Evolutionary conservation across 2,329 filamentous ascomycete species (phyloP).

Genomic region (Cladosporium sp.): DNA sequence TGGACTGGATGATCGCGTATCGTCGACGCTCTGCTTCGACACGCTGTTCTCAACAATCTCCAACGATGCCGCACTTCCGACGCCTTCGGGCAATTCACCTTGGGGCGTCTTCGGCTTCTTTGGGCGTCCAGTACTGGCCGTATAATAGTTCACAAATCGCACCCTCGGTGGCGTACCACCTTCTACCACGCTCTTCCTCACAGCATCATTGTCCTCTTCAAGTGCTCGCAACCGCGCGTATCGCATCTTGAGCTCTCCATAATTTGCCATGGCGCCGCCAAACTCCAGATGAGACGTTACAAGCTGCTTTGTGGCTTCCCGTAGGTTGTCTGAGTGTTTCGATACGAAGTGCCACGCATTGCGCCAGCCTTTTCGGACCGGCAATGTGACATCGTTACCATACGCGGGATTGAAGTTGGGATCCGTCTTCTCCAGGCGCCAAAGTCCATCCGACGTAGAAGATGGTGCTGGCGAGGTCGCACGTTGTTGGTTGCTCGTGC

Average conservation of each 20-base stretch:
- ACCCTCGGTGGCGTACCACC: constrained; percentile 48
- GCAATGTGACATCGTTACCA: constrained; percentile 66
- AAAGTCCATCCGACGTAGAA: constrained; percentile 23
- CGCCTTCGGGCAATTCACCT: constrained; percentile 11
- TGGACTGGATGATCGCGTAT: constrained; percentile 32
- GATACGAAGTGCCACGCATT: constrained; percentile 69
- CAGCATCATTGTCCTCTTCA: constrained; percentile 62
- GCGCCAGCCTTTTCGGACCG: constrained; percentile 65
- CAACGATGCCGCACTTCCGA: neutral
- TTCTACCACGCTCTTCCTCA: constrained; percentile 32
- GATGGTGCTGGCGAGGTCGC: neutral
- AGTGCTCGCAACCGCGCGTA: constrained; percentile 67
- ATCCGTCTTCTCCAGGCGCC: constrained; percentile 30
- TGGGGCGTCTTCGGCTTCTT: constrained; percentile 50
- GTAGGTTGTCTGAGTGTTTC: constrained; percentile 72
- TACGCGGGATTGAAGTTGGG: constrained; percentile 74
- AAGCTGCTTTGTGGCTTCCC: constrained; percentile 67
- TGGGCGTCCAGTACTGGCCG: constrained; percentile 69
- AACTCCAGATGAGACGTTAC: constrained; percentile 80
- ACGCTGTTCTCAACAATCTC: neutral
- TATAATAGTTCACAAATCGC: constrained; percentile 87
- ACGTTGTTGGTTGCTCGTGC: neutral
- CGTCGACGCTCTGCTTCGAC: neutral
- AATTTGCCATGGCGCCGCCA: constrained; percentile 75
- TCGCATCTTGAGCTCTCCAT: constrained; percentile 61